Evolutionary conservation across 1,284 basidiomycete genomes (phyloP).

Genomic region (Puccinia horiana): DNA sequence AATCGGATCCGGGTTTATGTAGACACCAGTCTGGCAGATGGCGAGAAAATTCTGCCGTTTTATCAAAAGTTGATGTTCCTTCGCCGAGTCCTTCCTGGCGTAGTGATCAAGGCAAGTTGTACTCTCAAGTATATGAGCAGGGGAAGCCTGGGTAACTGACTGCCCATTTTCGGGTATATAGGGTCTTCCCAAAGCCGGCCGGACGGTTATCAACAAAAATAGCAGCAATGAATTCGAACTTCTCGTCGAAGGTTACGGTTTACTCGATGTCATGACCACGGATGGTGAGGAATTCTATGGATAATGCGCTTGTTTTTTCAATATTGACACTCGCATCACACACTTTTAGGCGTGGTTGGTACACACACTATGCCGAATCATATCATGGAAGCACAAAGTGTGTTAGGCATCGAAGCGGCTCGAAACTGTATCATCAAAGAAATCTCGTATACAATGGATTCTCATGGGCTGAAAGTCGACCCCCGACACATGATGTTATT

Average conservation of each 20-base stretch:
- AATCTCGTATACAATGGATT: constrained; percentile 68
- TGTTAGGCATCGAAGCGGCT: constrained; percentile 96
- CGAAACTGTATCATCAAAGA: constrained; percentile 92
- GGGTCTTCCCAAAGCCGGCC: constrained; percentile 80
- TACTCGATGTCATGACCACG: constrained; percentile 94
- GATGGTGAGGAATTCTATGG: constrained; percentile 67
- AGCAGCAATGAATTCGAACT: constrained; percentile 66
- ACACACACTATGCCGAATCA: constrained; percentile 93
- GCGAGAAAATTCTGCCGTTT: constrained; percentile 65
- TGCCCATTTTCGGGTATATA: constrained; percentile 2
- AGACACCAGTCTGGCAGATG: constrained; percentile 66
- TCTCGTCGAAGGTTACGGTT: constrained; percentile 94
- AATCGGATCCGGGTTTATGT: constrained; percentile 79
- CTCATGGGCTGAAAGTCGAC: constrained; percentile 98
- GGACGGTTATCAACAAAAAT: constrained; percentile 83
- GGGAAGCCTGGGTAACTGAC: neutral
- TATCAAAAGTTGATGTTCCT: constrained; percentile 84
- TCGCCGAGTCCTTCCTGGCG: constrained; percentile 74
- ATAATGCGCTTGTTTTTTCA: neutral
- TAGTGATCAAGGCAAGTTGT: constrained; percentile 72
- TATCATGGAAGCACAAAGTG: constrained; percentile 90
- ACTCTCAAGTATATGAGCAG: neutral
- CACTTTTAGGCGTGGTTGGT: constrained; percentile 77
- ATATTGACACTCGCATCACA: neutral
- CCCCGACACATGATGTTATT: constrained; percentile 98